Evolutionary conservation across 106 monocot species (phyloP), one percentile per base, ranked within the genome.

Genomic region (Vanilla planifolia): DNA sequence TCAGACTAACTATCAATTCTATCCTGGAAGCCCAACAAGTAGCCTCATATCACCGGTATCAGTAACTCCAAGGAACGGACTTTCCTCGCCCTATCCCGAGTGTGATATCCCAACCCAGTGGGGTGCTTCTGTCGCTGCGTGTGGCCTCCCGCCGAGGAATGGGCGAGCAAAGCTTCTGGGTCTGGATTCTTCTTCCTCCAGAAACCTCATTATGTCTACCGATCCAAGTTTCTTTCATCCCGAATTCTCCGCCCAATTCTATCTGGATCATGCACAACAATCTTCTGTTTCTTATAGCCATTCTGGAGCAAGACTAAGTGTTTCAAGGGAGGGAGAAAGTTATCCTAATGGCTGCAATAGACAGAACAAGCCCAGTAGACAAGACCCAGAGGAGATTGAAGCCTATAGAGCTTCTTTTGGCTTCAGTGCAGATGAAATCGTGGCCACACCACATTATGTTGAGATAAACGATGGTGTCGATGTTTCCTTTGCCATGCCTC

Each of bases 331-430:
- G 32, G 36, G 42, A 14, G 70, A 76, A 56, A 70, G 29, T 32
- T 76, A 76, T 47, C 33, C 70, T 33, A 64, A 22, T 64, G 60
- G 43, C 20, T 51, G 70, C 57, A 73, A 70, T 61, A 76, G 68
- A 47, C 82, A 67, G 23, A 79, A 33, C 60, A 80, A 84, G 58
- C 43, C 47, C 16, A 75, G 73, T 56, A 94, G 80, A 39, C 93
- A 85, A 61, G 93, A 94, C 36, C 70, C 63, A 15, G 94, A 94
- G 60, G 93, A 94, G 60, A 70, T 83, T 62, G 93, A 94, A 79
- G 93, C 93, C 37, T 94, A 94, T 65, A 85, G 93, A 76, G 93
- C 93, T 35, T 94, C 93, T 36, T 94, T 94, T 73, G 93, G 93
- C 16, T 94, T 94, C 55, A 95, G 94, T 63, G 94, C 89, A 6